phyloP scores from a whole-genome alignment of 805 yeast genomes.

The Wickerhamiella spandovensis region DNA sequence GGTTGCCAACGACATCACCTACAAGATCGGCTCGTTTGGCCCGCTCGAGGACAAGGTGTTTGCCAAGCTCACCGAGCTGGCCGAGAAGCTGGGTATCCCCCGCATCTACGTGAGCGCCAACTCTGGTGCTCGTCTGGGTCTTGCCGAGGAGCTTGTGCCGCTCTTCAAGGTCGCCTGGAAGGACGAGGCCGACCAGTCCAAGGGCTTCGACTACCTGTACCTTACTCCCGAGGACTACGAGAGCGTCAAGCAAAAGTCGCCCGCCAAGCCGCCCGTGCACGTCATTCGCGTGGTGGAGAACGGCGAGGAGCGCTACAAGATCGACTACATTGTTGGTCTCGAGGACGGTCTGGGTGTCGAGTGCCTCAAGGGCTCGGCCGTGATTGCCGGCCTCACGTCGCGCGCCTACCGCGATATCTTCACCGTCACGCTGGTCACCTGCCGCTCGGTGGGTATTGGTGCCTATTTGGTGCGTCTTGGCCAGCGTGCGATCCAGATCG shows the following conservation, averaged over 20 bases:
- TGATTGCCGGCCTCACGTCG: conserved; percentile 97
- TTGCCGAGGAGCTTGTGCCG: conserved; percentile 91
- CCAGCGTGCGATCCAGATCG: conserved; percentile 96
- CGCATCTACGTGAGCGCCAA: conserved; percentile 92
- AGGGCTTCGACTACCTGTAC: conserved; percentile 86
- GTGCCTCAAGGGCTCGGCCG: conserved; percentile 94
- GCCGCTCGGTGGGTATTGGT: conserved; percentile 99
- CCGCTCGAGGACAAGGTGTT: conserved; percentile 90
- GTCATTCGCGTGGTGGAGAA: conserved; percentile 72
- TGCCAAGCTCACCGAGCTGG: conserved; percentile 82
- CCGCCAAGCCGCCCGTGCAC: conserved; percentile 36
- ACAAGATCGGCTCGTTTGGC: conserved; percentile 97
- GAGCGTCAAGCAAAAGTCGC: conserved; percentile 22
- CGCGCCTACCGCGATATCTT: conserved; percentile 95
- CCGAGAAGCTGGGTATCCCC: conserved; percentile 85
- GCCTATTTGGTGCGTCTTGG: conserved; percentile 97
- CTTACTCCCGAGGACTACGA: conserved; percentile 56
- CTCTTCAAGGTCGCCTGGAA: conserved; percentile 88
- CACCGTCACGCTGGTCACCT: conserved; percentile 96
- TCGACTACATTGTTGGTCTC: conserved; percentile 78
- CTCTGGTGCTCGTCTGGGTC: conserved; percentile 98
- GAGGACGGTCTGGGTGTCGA: conserved; percentile 98
- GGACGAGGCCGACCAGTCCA: conserved; percentile 54
- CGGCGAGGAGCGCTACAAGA: conserved; percentile 72
- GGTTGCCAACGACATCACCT: conserved; percentile 95